Conservation (phyloP, 176 grass and related monocot genomes). For the Tillandsia leiboldiana region DNA sequence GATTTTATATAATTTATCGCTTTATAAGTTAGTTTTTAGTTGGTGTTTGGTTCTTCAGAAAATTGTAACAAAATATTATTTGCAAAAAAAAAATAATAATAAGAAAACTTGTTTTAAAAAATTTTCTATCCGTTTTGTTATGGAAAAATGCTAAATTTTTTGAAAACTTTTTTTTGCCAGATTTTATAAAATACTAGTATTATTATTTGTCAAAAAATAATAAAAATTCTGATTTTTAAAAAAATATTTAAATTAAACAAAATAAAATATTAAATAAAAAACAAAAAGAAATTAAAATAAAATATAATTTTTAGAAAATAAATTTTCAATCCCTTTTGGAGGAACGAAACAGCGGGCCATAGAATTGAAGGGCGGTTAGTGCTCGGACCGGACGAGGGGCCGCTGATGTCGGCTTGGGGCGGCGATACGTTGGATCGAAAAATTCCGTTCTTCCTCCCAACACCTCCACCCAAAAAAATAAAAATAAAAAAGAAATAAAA, state of each 20-base stretch:
- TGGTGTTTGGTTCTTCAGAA: too few species aligned
- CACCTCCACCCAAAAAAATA: not conserved
- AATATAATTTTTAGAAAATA: not conserved
- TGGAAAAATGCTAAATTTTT: too few species aligned
- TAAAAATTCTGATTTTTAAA: not conserved
- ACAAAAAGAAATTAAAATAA: not conserved
- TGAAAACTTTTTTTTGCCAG: too few species aligned
- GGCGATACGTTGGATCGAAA: not conserved
- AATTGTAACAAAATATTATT: too few species aligned
- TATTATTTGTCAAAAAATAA: not conserved
- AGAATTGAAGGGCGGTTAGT: not conserved
- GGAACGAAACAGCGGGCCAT: not conserved
- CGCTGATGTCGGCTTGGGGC: constrained; percentile 21
- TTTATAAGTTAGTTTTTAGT: too few species aligned
- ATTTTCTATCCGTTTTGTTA: too few species aligned
- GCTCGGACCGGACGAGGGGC: not conserved
- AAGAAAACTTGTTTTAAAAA: too few species aligned
- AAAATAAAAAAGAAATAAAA: too few species aligned
- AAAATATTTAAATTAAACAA: too few species aligned
- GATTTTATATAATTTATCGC: too few species aligned
- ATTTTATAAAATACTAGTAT: not conserved
- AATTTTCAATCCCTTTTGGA: not conserved
- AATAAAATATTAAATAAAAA: too few species aligned
- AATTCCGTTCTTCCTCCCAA: not conserved
- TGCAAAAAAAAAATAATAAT: too few species aligned